phyloP scores from a whole-genome alignment of 1,139 yeast genomes.

The Candida sp. region DNA sequence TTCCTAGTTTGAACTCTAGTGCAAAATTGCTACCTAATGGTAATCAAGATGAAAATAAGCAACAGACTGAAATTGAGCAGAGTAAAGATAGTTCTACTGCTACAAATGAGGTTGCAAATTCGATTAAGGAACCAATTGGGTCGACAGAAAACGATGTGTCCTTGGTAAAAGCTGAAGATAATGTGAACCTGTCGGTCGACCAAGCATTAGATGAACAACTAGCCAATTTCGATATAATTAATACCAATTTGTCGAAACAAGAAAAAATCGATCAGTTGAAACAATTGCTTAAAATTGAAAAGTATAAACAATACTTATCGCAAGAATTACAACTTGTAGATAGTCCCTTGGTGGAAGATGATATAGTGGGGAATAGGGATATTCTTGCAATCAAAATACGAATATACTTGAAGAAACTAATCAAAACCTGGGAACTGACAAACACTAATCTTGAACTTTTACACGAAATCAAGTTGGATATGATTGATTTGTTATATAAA shows the following conservation, averaged over 20 bases:
- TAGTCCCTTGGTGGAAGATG: conserved; percentile 7
- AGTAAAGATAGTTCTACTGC: background rate
- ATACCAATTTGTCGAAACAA: conserved; percentile 5
- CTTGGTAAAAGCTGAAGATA: too few species aligned
- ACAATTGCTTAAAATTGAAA: conserved; percentile 6
- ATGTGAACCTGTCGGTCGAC: conserved; percentile 11
- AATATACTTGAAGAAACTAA: conserved; percentile 43
- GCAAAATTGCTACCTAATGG: too few species aligned
- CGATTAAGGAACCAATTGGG: too few species aligned
- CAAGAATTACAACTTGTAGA: conserved; percentile 8
- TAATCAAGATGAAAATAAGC: too few species aligned
- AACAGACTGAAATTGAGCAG: too few species aligned
- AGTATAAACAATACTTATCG: conserved; percentile 11
- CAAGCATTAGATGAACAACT: conserved; percentile 11
- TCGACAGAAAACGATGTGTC: too few species aligned
- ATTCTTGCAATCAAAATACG: conserved; percentile 44
- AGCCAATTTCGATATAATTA: conserved; percentile 7
- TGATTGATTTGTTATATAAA: conserved; percentile 59
- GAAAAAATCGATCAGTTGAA: conserved; percentile 10
- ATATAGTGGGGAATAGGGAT: conserved; percentile 9
- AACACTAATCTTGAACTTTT: conserved; percentile 17
- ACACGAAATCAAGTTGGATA: conserved; percentile 55
- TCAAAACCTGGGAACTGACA: conserved; percentile 43
- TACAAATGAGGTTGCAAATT: background rate
- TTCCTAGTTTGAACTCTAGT: too few species aligned